These are phyloP conservation scores for Fusarium transvaalense DNA, from an alignment of 2,329 filamentous ascomycete species.

Conservation along the genomic window DNA sequence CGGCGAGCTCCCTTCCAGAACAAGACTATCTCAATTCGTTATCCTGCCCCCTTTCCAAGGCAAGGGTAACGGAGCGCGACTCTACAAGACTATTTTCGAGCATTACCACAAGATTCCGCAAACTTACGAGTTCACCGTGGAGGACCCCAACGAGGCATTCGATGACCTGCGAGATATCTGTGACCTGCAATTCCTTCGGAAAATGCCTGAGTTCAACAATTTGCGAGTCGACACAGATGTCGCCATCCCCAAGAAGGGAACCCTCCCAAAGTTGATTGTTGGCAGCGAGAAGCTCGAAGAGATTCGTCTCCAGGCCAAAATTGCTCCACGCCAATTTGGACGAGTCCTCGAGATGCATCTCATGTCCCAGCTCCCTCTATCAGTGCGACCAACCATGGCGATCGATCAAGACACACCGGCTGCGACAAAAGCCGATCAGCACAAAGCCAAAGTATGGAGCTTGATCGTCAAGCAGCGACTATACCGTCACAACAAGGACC, in stretches of 20 bases:
- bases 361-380: conserved; percentile 69
- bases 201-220: conserved; percentile 67
- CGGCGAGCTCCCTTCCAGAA: conserved; percentile 76
- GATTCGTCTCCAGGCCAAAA: conserved; percentile 74
- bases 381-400: conserved; percentile 66
- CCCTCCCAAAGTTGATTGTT: conserved; percentile 67
- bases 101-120: conserved; percentile 75
- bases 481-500: conserved; percentile 79
- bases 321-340: conserved; percentile 80
- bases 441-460: conserved; percentile 77
- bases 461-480: conserved; percentile 82
- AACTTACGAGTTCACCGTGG: conserved; percentile 87
- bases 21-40: conserved; percentile 92
- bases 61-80: conserved; percentile 79
- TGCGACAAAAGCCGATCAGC: conserved; percentile 67
- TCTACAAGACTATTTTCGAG: conserved; percentile 85
- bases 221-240: conserved; percentile 68
- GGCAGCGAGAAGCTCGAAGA: conserved; percentile 66
- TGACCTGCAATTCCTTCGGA: conserved; percentile 75
- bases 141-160: conserved; percentile 91
- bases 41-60: conserved; percentile 89
- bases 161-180: conserved; percentile 82
- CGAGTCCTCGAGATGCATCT: conserved; percentile 82
- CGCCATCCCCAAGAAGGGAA: conserved; percentile 62
- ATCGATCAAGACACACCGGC: conserved; percentile 58